phyloP scores from a whole-genome alignment of 768 basidiomycete genomes.

The Psilocybe cubensis region DNA sequence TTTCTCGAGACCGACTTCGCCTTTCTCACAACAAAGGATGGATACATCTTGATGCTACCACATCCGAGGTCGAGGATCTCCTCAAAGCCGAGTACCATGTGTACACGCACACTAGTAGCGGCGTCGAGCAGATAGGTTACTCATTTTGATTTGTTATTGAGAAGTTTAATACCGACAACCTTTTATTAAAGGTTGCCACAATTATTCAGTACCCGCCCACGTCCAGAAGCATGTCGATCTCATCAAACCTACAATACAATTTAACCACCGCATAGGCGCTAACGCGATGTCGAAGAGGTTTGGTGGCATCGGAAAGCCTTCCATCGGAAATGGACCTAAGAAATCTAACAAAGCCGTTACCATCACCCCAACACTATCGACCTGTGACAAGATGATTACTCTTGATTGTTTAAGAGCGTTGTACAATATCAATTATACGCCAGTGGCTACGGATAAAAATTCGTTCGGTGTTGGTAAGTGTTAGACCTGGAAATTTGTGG shows the following conservation, averaged over 20 bases:
- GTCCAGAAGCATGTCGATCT: constrained; percentile 43
- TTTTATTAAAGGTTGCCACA: constrained; percentile 35
- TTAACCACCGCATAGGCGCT: constrained; percentile 31
- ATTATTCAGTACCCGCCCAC: constrained; percentile 41
- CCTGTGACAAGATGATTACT: constrained; percentile 37
- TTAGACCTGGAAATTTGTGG: neutral
- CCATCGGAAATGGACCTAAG: constrained; percentile 21
- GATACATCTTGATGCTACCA: constrained; percentile 44
- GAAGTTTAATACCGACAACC: neutral
- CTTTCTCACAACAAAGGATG: constrained; percentile 43
- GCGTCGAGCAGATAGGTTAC: constrained; percentile 42
- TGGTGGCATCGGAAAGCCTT: constrained; percentile 19
- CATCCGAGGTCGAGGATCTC: constrained; percentile 43
- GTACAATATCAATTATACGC: constrained; percentile 38
- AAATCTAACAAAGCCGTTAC: constrained; percentile 20
- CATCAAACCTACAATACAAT: constrained; percentile 44
- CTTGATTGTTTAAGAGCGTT: constrained; percentile 44
- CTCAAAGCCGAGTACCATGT: constrained; percentile 50
- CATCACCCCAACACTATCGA: constrained; percentile 20
- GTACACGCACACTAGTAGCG: constrained; percentile 39
- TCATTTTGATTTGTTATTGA: constrained; percentile 1
- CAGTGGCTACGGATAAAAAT: constrained; percentile 36
- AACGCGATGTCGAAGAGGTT: constrained; percentile 21
- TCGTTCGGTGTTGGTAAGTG: constrained; percentile 40
- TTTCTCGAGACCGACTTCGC: constrained; percentile 38